Conservation (phyloP, 768 basidiomycete genomes). For the Arthromyces matolae region DNA sequence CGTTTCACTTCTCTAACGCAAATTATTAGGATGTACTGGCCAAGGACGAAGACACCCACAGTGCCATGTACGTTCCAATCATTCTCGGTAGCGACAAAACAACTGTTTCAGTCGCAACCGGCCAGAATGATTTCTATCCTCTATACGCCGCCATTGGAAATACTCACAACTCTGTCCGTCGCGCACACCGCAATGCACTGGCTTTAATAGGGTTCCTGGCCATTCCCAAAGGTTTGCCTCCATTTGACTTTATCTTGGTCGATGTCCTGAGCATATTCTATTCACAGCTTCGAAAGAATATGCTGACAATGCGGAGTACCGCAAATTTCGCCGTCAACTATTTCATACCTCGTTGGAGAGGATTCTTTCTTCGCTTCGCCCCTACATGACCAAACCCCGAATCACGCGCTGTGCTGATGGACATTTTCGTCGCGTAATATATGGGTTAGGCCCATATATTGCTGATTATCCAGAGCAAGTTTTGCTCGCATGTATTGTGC, state of each 20-base stretch:
- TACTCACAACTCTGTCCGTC: conserved; percentile 28
- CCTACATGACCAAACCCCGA: background rate
- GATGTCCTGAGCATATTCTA: background rate
- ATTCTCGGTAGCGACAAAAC: conserved; percentile 37
- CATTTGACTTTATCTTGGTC: background rate
- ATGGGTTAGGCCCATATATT: background rate
- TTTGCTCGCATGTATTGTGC: no score
- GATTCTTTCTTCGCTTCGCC: background rate
- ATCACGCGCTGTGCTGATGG: background rate
- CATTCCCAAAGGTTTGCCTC: conserved; percentile 7
- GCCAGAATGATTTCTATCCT: conserved; percentile 35
- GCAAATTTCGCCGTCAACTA: no score
- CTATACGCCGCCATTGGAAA: conserved; percentile 32
- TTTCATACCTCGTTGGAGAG: background rate
- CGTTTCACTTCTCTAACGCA: background rate
- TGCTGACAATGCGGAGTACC: no score
- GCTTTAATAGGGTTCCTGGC: conserved; percentile 15
- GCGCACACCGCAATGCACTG: conserved; percentile 26
- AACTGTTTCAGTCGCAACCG: conserved; percentile 33
- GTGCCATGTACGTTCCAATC: background rate
- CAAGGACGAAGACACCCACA: background rate
- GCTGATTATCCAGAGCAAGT: background rate
- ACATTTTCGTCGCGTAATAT: background rate
- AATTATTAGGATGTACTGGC: conserved; percentile 19
- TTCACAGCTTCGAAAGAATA: no score